These are phyloP conservation scores for Ganoderma lucidum DNA, from an alignment of 1,284 basidiomycete species.

Conservation along the genomic window DNA sequence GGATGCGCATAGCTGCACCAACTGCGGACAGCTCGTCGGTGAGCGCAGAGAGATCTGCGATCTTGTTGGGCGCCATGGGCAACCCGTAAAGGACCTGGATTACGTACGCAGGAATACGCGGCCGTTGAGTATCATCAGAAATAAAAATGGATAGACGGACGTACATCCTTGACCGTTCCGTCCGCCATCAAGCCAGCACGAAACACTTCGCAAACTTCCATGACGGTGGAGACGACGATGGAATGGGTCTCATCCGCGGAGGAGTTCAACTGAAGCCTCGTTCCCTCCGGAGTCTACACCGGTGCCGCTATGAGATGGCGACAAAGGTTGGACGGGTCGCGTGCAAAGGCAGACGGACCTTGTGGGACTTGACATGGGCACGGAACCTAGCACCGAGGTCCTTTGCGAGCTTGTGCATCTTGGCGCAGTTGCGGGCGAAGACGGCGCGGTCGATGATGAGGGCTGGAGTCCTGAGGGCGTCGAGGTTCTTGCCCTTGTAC, in stretches of 20 bases:
- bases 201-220: slow-evolving; percentile 83
- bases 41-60: slow-evolving; percentile 72
- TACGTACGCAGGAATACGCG: background rate
- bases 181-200: slow-evolving; percentile 74
- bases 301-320: background rate
- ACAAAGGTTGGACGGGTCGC: background rate
- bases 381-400: slow-evolving; percentile 77
- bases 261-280: slow-evolving; percentile 71
- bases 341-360: slow-evolving; percentile 49
- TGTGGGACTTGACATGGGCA: slow-evolving; percentile 88
- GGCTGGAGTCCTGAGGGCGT: slow-evolving; percentile 77
- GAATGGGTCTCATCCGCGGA: slow-evolving; percentile 60
- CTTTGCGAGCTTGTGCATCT: slow-evolving; percentile 72
- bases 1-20: slow-evolving; percentile 67
- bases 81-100: slow-evolving; percentile 82
- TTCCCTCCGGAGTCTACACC: slow-evolving; percentile 75
- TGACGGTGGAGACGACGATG: slow-evolving; percentile 80
- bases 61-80: slow-evolving; percentile 74
- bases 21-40: slow-evolving; percentile 60
- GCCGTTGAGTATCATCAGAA: background rate
- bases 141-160: slow-evolving; percentile 35
- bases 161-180: slow-evolving; percentile 77
- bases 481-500: slow-evolving; percentile 68
- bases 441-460: slow-evolving; percentile 77
- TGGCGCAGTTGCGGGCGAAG: slow-evolving; percentile 77